Percentiles rank a stretch among this genome's conserved stretches.
Conservation (phyloP, 2,329 filamentous ascomycete genomes). For the Alternaria hordeiaustralica region DNA sequence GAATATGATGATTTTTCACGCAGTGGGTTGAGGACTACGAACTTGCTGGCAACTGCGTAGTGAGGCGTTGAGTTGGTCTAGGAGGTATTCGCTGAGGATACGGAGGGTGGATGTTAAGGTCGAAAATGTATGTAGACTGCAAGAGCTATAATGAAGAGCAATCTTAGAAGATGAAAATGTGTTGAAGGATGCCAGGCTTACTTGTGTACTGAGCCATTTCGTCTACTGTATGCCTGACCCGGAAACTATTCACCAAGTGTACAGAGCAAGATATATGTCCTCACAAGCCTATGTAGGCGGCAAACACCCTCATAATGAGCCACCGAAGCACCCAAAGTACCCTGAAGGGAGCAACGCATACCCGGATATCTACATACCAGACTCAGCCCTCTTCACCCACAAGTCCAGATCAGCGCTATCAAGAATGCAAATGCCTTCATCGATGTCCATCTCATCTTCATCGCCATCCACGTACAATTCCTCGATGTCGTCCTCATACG, state of each 20-base stretch:
- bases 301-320: not conserved
- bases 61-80: not conserved
- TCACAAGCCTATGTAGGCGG: not conserved
- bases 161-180: not conserved
- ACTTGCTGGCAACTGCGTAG: not conserved
- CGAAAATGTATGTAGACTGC: no score
- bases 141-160: not conserved
- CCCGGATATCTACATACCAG: not conserved
- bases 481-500: not conserved
- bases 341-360: not conserved
- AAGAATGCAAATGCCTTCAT: not conserved
- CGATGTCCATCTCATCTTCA: not conserved
- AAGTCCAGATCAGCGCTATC: not conserved
- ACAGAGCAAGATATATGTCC: not conserved
- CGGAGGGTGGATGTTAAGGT: no score
- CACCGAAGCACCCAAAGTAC: not conserved
- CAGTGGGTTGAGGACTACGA: not conserved
- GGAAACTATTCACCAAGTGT: not conserved
- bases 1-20: not conserved
- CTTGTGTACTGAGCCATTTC: not conserved
- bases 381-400: not conserved
- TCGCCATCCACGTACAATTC: not conserved
- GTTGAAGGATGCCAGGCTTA: not conserved
- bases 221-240: not conserved
- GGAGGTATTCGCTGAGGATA: no score